Evolutionary conservation across 2,329 filamentous ascomycete species (phyloP).

Genomic region (Claviceps sp.): DNA sequence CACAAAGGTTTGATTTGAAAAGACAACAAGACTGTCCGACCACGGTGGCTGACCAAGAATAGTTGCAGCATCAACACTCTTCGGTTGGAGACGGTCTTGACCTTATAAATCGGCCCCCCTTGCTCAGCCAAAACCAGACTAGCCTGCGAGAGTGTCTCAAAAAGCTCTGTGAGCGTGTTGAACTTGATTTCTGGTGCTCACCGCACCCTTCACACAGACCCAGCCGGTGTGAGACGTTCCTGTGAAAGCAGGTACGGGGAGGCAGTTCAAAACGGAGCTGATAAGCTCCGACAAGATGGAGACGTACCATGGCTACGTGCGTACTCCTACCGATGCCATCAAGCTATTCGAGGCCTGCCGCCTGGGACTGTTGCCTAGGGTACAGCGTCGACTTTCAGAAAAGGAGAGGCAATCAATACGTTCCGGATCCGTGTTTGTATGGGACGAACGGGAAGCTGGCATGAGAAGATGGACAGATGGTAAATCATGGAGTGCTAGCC

Average conservation of each 20-base stretch:
- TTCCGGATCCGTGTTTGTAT: conserved; percentile 97
- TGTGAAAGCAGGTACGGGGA: conserved; percentile 9
- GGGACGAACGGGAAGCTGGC: conserved; percentile 95
- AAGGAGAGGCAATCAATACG: conserved; percentile 94
- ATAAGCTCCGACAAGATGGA: conserved; percentile 52
- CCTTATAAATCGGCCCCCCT: not conserved
- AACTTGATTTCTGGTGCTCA: not conserved
- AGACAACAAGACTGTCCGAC: not conserved
- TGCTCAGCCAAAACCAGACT: too few species aligned
- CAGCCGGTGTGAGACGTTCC: conserved; percentile 4
- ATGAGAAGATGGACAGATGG: conserved; percentile 98
- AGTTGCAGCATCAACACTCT: not conserved
- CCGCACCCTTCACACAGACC: not conserved
- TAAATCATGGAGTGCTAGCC: conserved; percentile 96
- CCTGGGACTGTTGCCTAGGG: conserved; percentile 74
- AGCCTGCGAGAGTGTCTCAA: not conserved
- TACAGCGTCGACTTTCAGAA: conserved; percentile 85
- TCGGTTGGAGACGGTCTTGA: not conserved
- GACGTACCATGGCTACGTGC: conserved; percentile 89
- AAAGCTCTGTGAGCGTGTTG: not conserved
- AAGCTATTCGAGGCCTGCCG: conserved; percentile 97
- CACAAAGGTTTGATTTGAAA: not conserved
- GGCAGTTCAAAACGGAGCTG: conserved; percentile 10
- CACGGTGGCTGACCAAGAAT: not conserved
- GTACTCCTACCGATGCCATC: conserved; percentile 92